A percentile compares a stretch with the other conserved stretches of the same genome.
Evolutionary conservation across 805 yeast genomes (phyloP).

Genomic region (Candida yuanshanica): DNA sequence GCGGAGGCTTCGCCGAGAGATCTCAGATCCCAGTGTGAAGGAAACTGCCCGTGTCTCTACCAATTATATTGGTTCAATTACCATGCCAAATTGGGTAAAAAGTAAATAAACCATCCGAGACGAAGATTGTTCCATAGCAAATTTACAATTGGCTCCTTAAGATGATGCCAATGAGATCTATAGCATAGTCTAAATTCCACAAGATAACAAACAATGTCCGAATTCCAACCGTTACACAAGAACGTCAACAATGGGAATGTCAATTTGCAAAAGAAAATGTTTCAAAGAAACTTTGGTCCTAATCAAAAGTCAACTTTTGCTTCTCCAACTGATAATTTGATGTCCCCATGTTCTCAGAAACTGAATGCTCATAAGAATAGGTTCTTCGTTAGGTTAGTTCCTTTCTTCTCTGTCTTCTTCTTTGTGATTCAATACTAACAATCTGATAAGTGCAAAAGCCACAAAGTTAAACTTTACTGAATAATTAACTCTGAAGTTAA

Average conservation of each 20-base stretch:
- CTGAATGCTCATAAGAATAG: conserved; percentile 42
- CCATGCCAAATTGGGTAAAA: neutral
- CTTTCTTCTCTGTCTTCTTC: conserved; percentile 1
- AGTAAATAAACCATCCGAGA: neutral
- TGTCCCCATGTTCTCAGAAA: conserved; percentile 56
- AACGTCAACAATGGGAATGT: conserved; percentile 3
- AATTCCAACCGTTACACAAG: conserved; percentile 26
- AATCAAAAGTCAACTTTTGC: conserved; percentile 24
- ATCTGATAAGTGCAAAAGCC: conserved; percentile 15
- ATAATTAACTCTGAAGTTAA: neutral
- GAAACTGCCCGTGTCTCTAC: neutral
- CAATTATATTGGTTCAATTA: neutral
- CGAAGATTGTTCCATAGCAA: neutral
- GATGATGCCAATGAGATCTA: no score
- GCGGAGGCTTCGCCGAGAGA: neutral
- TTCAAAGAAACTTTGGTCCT: conserved; percentile 14
- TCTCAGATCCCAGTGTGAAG: no score
- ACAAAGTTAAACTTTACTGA: conserved; percentile 21
- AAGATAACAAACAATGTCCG: conserved; percentile 17
- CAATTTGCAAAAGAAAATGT: conserved; percentile 18
- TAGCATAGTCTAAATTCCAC: no score
- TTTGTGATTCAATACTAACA: neutral
- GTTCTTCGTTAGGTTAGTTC: conserved; percentile 31
- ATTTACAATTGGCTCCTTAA: neutral
- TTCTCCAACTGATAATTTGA: conserved; percentile 53